Evolutionary conservation across 1,139 yeast genomes (phyloP), one percentile per base, ranked within the genome.

Genomic region (Magnusiomyces ingens): DNA sequence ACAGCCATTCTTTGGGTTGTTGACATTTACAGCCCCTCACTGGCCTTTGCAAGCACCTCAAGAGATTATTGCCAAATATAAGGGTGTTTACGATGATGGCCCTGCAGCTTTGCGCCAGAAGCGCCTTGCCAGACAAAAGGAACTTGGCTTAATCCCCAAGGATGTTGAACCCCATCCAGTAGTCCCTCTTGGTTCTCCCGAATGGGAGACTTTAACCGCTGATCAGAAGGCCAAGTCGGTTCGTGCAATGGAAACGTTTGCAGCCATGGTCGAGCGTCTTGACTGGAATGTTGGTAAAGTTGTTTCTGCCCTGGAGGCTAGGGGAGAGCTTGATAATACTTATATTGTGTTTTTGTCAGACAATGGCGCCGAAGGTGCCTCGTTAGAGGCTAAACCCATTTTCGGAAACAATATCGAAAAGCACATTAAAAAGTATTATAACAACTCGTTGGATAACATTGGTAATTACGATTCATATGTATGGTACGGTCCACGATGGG

Each of bases 31-130:
- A 3, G 83, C 84, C 1, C 84, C 84, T 2, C 84, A 79, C 62
- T 80, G 84, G 84, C 84, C 84, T 6, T 72, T 74, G 56, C 84
- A 79, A 64, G 84, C 84, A 0, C 82, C 81, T 1, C 65, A 66
- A 47, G 76, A 76, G 6, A 61, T 70, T 17, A 71, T 78, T 53
- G 71, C 65, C 2, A 78, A 78, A 57, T 80, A 80, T 64, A 68
- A 69, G 51, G 83, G 82, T 1, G 60, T 65, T 11, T 79, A 79
- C 60, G 75, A 76, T 58, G 69, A 66, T 12, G 83, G 84, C 1
- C 82, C 83, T 0, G 73, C 68, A 19, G 71, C 60, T 4, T 65
- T 79, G 51, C 65, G 83, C 51, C 60, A 60, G 37, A 55, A 64
- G 52, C 67, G 84, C 54, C 64, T 79, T 50, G 62, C 60, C 5